A percentile compares a stretch with the other conserved stretches of the same genome.
Evolutionary conservation across 2,329 filamentous ascomycete genomes (phyloP).

Genomic region (Hymenoscyphus salicellus): DNA sequence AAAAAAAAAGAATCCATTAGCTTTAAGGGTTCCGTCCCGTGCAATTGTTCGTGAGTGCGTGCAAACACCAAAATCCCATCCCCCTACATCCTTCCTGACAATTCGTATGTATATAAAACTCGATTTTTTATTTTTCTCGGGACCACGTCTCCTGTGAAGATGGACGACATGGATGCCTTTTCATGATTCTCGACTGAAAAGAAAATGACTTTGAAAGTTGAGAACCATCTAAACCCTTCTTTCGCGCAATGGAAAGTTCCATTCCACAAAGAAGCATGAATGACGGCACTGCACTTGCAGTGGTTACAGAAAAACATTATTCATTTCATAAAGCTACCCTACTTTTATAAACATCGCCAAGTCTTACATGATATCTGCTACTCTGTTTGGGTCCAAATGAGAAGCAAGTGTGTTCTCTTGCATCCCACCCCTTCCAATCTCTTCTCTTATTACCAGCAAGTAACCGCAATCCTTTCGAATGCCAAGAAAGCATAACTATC

Average conservation of each 20-base stretch:
- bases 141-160: too few relatives aligned
- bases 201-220: background rate
- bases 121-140: too few relatives aligned
- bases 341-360: background rate
- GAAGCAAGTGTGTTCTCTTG: background rate
- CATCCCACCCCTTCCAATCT: background rate
- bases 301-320: background rate
- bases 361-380: background rate
- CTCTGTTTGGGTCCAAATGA: background rate
- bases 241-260: background rate
- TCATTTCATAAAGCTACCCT: background rate
- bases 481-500: background rate
- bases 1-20: too few relatives aligned
- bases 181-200: background rate
- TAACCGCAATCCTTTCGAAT: background rate
- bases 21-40: too few relatives aligned
- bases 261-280: background rate
- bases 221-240: background rate
- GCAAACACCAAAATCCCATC: too few relatives aligned
- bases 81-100: too few relatives aligned
- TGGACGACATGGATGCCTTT: too few relatives aligned
- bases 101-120: too few relatives aligned
- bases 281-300: constrained; percentile 4
- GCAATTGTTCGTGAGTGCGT: too few relatives aligned
- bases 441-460: background rate